Evolutionary conservation across 2,329 filamentous ascomycete species (phyloP).

Genomic region (Magnaporthales sp.): DNA sequence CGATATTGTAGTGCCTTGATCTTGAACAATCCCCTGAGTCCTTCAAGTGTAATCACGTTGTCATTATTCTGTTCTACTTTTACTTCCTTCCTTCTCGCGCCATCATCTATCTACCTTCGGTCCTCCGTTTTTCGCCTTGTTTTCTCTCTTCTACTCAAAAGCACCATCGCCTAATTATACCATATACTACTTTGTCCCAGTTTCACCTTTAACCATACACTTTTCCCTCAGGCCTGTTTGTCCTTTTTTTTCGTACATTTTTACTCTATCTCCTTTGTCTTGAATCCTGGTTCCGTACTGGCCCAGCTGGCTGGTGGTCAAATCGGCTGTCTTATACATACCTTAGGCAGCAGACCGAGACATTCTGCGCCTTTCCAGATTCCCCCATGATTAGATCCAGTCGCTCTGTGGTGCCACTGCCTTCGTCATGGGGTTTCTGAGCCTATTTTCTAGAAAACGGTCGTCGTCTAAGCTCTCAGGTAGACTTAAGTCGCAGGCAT

Average conservation of each 20-base stretch:
- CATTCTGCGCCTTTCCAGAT: not conserved
- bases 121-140: not conserved
- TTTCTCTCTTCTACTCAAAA: not conserved
- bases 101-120: not conserved
- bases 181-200: not conserved
- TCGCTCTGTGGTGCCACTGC: not conserved
- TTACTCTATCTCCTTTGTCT: not conserved
- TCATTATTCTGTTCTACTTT: not conserved
- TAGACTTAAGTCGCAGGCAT: constrained; percentile 13
- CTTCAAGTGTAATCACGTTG: not conserved
- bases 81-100: not conserved
- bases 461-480: constrained; percentile 11
- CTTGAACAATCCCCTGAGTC: not conserved
- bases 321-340: not conserved
- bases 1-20: not conserved
- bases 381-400: not conserved
- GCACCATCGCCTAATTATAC: not conserved
- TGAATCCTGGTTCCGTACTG: not conserved
- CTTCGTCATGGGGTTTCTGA: constrained; percentile 21
- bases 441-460: constrained; percentile 18
- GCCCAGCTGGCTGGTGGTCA: not conserved
- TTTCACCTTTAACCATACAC: not conserved
- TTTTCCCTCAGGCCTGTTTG: not conserved
- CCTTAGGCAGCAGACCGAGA: not conserved
- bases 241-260: not conserved